phyloP scores from a whole-genome alignment of 192 early-diverging fungal genomes.

The Coemansia sp. region DNA sequence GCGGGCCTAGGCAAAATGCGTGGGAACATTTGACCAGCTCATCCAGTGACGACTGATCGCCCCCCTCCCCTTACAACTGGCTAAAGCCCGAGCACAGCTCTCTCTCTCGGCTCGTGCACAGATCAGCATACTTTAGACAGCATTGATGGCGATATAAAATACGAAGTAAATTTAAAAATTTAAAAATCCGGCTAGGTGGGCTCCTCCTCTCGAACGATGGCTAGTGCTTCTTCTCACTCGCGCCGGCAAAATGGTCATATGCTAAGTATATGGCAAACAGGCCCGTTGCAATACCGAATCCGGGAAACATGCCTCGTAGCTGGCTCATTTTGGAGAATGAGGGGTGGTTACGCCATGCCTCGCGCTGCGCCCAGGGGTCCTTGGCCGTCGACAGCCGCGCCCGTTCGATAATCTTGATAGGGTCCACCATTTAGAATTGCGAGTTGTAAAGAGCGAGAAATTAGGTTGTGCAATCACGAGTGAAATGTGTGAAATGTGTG shows the following conservation, averaged over 20 bases:
- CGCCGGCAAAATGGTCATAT: slow-evolving; percentile 61
- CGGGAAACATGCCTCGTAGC: slow-evolving; percentile 70
- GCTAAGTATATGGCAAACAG: slow-evolving; percentile 71
- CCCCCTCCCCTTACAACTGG: too few relatives aligned
- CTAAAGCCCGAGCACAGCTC: neutral
- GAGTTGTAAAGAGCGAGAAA: neutral
- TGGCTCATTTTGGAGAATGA: slow-evolving; percentile 64
- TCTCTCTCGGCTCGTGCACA: neutral
- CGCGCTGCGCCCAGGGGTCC: slow-evolving; percentile 75
- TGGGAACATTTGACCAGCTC: neutral
- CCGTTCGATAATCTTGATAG: slow-evolving; percentile 46
- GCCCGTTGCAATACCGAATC: slow-evolving; percentile 74
- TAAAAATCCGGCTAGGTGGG: neutral
- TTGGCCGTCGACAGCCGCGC: slow-evolving; percentile 42
- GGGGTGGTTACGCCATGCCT: slow-evolving; percentile 72
- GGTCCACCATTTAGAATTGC: slow-evolving; percentile 38
- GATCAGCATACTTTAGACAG: neutral
- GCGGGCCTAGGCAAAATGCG: too few relatives aligned
- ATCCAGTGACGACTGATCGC: neutral
- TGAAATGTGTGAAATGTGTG: too few relatives aligned
- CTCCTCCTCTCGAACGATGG: neutral
- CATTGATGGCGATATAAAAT: too few relatives aligned
- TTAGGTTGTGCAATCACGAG: neutral
- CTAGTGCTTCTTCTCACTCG: slow-evolving; percentile 38
- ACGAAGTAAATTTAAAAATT: neutral